Evolutionary conservation across 768 basidiomycete species (phyloP), one percentile per base, ranked within the genome.

Genomic region (Butyriboletus loyo): DNA sequence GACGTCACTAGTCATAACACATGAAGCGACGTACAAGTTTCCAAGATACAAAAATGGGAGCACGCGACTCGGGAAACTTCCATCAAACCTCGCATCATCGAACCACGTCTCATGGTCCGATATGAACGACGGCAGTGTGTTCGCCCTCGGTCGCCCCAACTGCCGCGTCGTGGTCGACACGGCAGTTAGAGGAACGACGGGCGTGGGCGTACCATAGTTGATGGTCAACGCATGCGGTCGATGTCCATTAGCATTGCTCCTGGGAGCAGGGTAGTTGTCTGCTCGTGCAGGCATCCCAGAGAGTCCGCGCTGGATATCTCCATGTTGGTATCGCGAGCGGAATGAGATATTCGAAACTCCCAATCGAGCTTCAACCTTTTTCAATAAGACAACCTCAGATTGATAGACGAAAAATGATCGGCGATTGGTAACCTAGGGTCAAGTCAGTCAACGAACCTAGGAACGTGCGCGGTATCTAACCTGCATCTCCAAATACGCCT

Each of bases 331-430:
- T 66, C 67, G 64, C 19, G 62, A 49, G 44, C 58, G 66, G 43
- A 58, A 36, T 15, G 62, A 49, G 4, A 58, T 47, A 32, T 52
- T 60, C 43, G 54, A 35, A 43, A 54, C 65, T 60, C 66, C 66
- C 9, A 84, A 64, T 36, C 72, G 70, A 38, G 67, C 72, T 71
- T 96, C 94, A 40, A 94, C 79, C 38, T 82, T 76, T 57, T 81
- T 76, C 60, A 97, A 72, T 27, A 94, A 66, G 5, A 80, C 81
- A 50, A 95, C 69, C 70, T 98, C 96, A 44, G 74, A 75, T 51
- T 84, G 83, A 69, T 97, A 97, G 47, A 98, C 91, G 60, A 96
- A 98, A 74, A 98, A 98, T 56, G 85, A 88, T 46, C 96, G 72
- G 47, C 80, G 75, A 66, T 87, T 87, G 51, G 75, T 78, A 37